Evolutionary conservation across 179 eudicot genomes (phyloP).

Genomic region (Patellifolia procumbens): DNA sequence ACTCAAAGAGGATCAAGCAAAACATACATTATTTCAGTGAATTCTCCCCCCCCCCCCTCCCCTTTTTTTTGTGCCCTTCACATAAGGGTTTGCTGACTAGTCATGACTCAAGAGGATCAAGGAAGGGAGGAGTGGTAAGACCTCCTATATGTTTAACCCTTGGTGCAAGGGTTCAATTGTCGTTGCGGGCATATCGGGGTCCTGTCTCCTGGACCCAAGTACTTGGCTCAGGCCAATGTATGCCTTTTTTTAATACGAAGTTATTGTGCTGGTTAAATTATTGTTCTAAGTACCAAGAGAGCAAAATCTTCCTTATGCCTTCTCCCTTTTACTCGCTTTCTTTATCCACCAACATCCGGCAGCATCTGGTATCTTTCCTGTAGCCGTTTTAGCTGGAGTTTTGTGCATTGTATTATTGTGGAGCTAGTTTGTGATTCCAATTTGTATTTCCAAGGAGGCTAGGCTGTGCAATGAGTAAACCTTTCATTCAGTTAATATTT

Average conservation of each 20-base stretch:
- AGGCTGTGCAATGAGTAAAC: background rate
- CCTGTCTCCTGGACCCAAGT: too few relatives aligned
- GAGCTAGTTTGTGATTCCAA: background rate
- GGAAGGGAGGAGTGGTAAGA: too few relatives aligned
- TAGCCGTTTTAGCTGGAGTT: background rate
- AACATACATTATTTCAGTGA: too few relatives aligned
- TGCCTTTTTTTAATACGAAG: too few relatives aligned
- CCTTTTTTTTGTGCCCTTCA: background rate
- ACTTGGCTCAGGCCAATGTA: too few relatives aligned
- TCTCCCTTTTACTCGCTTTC: background rate
- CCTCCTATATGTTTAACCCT: too few relatives aligned
- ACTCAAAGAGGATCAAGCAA: too few relatives aligned
- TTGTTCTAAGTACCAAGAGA: background rate
- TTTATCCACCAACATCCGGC: background rate
- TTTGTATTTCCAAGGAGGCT: background rate
- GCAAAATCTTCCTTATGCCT: background rate
- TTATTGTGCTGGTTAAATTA: too few relatives aligned
- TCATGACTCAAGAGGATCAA: too few relatives aligned
- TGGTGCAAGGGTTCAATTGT: too few relatives aligned
- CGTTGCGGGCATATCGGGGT: too few relatives aligned
- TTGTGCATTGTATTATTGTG: background rate
- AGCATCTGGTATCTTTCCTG: background rate
- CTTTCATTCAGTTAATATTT: background rate
- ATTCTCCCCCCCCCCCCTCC: too few relatives aligned
- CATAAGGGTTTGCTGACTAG: background rate